A percentile compares a stretch with the other conserved stretches of the same genome.
Evolutionary conservation across 495 filamentous ascomycete genomes (phyloP).

Genomic region (Daldinia decipiens): DNA sequence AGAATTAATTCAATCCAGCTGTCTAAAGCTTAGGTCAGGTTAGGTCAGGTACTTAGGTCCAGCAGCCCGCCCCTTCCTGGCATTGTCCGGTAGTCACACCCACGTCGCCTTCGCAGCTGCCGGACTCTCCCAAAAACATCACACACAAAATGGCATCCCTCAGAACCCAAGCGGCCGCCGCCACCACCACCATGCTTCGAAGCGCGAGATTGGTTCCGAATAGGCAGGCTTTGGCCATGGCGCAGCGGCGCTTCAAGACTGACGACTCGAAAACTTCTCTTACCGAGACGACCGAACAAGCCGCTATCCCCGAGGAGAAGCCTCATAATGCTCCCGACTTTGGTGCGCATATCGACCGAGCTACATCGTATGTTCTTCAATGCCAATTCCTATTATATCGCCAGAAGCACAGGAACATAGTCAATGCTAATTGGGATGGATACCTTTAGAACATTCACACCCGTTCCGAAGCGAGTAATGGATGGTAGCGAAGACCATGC

Average conservation of each 20-base stretch:
- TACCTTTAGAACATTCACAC: conserved; percentile 78
- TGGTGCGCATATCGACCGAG: conserved; percentile 77
- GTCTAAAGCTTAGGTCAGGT: neutral
- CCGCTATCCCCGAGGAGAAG: conserved; percentile 46
- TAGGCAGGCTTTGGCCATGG: conserved; percentile 51
- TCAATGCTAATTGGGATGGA: conserved; percentile 17
- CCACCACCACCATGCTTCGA: conserved; percentile 55
- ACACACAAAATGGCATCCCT: conserved; percentile 59
- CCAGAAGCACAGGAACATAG: neutral
- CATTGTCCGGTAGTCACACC: neutral
- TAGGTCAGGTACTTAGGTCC: no score
- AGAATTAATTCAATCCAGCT: conserved; percentile 23
- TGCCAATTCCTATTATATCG: neutral
- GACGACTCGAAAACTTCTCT: conserved; percentile 49
- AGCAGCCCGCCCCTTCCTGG: neutral
- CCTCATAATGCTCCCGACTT: conserved; percentile 80
- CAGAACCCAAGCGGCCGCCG: conserved; percentile 54
- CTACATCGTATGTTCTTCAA: conserved; percentile 72
- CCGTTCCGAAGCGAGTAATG: conserved; percentile 86
- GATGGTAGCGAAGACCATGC: conserved; percentile 87
- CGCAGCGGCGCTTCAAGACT: conserved; percentile 60
- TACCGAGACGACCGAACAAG: conserved; percentile 29
- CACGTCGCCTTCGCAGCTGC: neutral
- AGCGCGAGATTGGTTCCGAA: conserved; percentile 49
- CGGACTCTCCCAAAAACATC: neutral